Evolutionary conservation across 169 alveolate genomes (phyloP), one percentile per base, ranked within the genome.

Genomic region (Cyclospora cayetanensis): DNA sequence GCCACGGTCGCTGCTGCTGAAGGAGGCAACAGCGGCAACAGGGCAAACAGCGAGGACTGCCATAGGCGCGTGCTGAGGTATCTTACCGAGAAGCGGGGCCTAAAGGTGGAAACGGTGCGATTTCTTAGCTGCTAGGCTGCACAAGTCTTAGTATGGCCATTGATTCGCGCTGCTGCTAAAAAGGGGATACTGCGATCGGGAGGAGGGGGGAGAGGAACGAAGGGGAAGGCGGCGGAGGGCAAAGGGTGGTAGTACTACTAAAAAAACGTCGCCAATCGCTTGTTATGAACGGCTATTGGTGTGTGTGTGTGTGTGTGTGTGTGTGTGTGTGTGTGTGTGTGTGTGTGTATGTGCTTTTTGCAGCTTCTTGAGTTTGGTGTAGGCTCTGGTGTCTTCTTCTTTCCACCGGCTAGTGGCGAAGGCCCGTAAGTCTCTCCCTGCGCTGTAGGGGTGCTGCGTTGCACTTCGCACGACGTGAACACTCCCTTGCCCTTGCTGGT

Each of bases 291-390:
- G 22, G 79, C 79, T 66, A 31, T 31, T 55, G 70, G 27, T 55
- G 3, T 55, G 4, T 25, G 35, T 55, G 70, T 31, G 5, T 55
- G 42, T 41, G 1, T 46, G 60, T 22, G 9, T 25, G 74, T 60
- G 11, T 12, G 74, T 12, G n/a, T 12, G 11, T 34, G 22, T 55
- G 70, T 31, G 5, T 55, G 42, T 41, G 1, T 46, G 60, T 22
- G 9, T 25, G 74, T 60, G 11, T 12, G 74, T 12, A 60, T 12
- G 11, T 34, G 22, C 42, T n/a, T 46, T 46, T 15, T 15, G 41
- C 79, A 66, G 79, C 79, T 66, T 25, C 41, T 66, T n/a, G 79
- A 66, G 79, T 66, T 66, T 66, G 79, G 79, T 11, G 79, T 66
- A 25, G 79, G 79, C 29, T 66, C 42, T 3, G 79, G 79, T 2